These are phyloP conservation scores for Dothistroma septosporum DNA, from an alignment of 2,329 filamentous ascomycete genomes.

Conservation along the genomic window DNA sequence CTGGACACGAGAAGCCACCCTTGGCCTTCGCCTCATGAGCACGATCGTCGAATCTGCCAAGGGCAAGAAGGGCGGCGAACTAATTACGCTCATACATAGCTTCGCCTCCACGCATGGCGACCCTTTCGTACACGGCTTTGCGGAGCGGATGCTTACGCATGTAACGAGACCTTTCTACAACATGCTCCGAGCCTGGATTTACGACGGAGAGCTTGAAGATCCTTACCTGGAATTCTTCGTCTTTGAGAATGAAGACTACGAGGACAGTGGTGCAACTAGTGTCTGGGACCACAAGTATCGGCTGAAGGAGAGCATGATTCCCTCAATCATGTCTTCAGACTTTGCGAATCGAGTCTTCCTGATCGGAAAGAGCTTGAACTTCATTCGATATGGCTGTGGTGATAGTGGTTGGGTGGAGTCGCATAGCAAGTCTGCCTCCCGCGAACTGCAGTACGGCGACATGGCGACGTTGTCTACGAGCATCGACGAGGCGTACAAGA, in stretches of 20 bases:
- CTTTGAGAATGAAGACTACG: slow-evolving; percentile 65
- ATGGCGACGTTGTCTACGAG: slow-evolving; percentile 85
- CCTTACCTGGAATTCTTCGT: slow-evolving; percentile 96
- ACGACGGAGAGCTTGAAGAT: slow-evolving; percentile 95
- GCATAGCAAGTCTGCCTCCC: slow-evolving; percentile 89
- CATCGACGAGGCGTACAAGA: slow-evolving; percentile 96
- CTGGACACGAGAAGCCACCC: slow-evolving; percentile 95
- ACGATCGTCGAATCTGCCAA: slow-evolving; percentile 88
- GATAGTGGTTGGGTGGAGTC: slow-evolving; percentile 93
- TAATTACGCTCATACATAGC: slow-evolving; percentile 88
- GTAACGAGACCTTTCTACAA: slow-evolving; percentile 95
- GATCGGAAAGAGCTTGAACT: slow-evolving; percentile 96
- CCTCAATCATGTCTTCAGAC: slow-evolving; percentile 85
- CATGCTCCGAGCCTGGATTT: slow-evolving; percentile 94
- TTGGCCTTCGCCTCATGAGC: slow-evolving; percentile 89
- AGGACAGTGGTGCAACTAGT: slow-evolving; percentile 65
- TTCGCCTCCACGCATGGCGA: slow-evolving; percentile 94
- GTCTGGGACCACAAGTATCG: slow-evolving; percentile 99
- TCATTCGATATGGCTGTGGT: slow-evolving; percentile 91
- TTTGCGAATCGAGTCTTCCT: slow-evolving; percentile 96
- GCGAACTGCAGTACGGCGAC: slow-evolving; percentile 87
- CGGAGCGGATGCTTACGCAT: slow-evolving; percentile 78
- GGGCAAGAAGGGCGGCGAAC: slow-evolving; percentile 78
- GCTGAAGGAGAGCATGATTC: slow-evolving; percentile 78
- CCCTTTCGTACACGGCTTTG: slow-evolving; percentile 88